Evolutionary conservation across 495 filamentous ascomycete species (phyloP), one percentile per base, ranked within the genome.

Genomic region (Entonaema liquescens): DNA sequence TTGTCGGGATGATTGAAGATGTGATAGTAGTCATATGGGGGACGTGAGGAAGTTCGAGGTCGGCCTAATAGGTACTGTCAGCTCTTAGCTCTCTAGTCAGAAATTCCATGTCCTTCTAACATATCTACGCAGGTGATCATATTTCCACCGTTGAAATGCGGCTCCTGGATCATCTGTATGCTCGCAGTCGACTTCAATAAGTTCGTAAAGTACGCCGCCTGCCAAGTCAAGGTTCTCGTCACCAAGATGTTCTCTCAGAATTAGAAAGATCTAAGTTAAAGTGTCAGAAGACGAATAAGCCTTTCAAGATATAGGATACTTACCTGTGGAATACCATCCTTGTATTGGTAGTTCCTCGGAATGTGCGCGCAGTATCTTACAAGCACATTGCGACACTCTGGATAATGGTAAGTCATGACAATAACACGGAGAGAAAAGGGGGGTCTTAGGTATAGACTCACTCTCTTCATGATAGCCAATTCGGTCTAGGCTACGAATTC

Each of bases 1-100:
- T 36, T 0, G 76, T 77, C 55, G 76, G 76, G 21, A 75, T 71
- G 49, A 77, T 76, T 2, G 74, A 71, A 9, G 76, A 74, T 52
- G 76, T 75, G 25, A 77, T 77, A 15, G 74, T 78, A 8, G 68
- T 77, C 76, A 78, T 77, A 68, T 77, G 76, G n/a, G 74, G 76
- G 21, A 75, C 74, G 47, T 77, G 76, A 13, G 76, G 76, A 38
- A 77, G 74, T 31, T 75, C 74, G 23, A 77, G 72, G 21, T 77
- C 76, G 31, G 72, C 74, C 76, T 78, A 56, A 19, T 29, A 5
- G 26, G 19, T n/a, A 5, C 8, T 23, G 47, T 78, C 36, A 78
- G 62, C 7, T 50, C 36, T 36, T 1, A 12, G 28, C 29, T 44
- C 40, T 36, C 11, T 25, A 17, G 2, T n/a, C 2, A 7, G 25